These are phyloP conservation scores for Cryptococcus wingfieldii DNA, from an alignment of 1,284 basidiomycete species.

Conservation along the genomic window DNA sequence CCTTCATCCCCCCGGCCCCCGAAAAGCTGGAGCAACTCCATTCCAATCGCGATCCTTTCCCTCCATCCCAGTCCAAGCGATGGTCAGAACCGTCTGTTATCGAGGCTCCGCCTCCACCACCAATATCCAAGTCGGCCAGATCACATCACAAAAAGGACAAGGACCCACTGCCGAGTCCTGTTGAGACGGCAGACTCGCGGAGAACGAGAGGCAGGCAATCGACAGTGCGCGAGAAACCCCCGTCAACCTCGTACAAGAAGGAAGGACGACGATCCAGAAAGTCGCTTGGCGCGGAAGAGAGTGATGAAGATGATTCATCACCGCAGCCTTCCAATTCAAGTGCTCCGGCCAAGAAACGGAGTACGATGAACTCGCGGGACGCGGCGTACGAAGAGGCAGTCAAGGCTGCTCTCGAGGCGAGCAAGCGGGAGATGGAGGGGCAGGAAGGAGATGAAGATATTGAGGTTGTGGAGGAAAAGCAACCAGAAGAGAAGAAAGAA, in stretches of 20 bases:
- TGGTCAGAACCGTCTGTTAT: constrained; percentile 30
- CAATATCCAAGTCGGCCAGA: constrained; percentile 23
- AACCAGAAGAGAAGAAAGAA: constrained; percentile 12
- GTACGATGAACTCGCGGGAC: constrained; percentile 96
- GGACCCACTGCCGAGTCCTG: constrained; percentile 9
- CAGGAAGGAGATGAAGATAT: constrained; percentile 16
- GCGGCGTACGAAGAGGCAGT: constrained; percentile 85
- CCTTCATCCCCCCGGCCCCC: constrained; percentile 40
- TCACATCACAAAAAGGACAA: constrained; percentile 28
- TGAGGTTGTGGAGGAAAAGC: constrained; percentile 37
- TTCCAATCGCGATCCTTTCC: constrained; percentile 29
- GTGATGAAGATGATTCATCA: no score
- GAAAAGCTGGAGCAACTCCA: constrained; percentile 37
- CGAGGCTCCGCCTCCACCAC: constrained; percentile 11
- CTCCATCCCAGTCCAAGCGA: constrained; percentile 47
- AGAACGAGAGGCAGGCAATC: constrained; percentile 12
- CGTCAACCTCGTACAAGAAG: constrained; percentile 6
- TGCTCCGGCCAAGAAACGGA: constrained; percentile 64
- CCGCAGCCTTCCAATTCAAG: no score
- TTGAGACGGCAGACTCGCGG: constrained; percentile 2
- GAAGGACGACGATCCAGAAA: not conserved
- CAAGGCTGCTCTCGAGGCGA: constrained; percentile 55
- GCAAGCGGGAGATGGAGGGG: constrained; percentile 27
- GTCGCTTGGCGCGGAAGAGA: not conserved
- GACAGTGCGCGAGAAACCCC: constrained; percentile 9